Base-by-base conservation (phyloP, 225 moss, liverwort and hornwort species). In the Bryum argenteum region DNA sequence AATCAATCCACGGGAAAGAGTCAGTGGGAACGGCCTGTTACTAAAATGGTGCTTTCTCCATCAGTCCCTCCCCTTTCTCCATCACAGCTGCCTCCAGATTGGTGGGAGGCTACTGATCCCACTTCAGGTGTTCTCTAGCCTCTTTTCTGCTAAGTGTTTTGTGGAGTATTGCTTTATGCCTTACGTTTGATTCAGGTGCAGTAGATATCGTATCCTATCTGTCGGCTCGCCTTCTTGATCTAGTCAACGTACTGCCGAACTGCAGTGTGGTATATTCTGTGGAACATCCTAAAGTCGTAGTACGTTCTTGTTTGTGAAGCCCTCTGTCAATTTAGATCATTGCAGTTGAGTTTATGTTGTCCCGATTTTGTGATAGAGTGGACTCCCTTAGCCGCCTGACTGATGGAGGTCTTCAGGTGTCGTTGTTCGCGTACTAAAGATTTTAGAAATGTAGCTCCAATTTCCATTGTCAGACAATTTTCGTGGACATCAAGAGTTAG, bases 91-190 rank as follows among this genome's bases (percentile, higher is more conserved):
- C 94, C 94, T 70, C 76, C 87, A 73, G 91, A 90, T 76, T 98
- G 98, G 98, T 91, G 94, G 80, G 92, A 94, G 80, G 84, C 98
- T 39, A 91, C 89, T 40, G 98, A 98, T 84, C 74, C 79, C 60
- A 83, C 82, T 71, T 92, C 92, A 72, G 98, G 98, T 98, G 78
- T 71, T 48, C 60, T 72, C 54, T 68, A 72, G 71, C 72, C 20
- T 67, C 44, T 72, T 33, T 26, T 63, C 65, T 37, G 76, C 57
- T 13, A 28, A 2, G 2, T 2, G 2, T 28, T 28, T 28, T 28
- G 28, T 28, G 28, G 28, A 50, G 70, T 75, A 40, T 65, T 79
- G 50, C 63, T 64, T 40, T 59, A 33, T 48, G 42, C 39, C 13
- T 8, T 74, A 42, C 69, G 24, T 63, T 63, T 44, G 62, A 39